Evolutionary conservation across 495 filamentous ascomycete species (phyloP).

Genomic region (Articulospora tetracladia): DNA sequence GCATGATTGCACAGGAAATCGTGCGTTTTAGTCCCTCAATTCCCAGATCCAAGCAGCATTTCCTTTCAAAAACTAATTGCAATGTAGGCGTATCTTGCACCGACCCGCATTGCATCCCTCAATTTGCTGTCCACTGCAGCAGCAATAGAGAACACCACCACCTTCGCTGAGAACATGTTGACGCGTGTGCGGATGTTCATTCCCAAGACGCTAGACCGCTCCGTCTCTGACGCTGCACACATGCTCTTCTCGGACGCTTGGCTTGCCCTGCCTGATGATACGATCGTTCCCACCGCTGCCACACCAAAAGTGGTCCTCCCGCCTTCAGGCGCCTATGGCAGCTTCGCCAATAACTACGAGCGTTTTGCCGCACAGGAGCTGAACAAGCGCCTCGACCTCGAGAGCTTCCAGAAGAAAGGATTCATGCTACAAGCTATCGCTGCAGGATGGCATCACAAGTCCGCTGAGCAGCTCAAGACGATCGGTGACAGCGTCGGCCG

Average conservation of each 20-base stretch:
- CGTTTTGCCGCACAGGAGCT: conserved; percentile 76
- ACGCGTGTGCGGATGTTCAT: conserved; percentile 66
- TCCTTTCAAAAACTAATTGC: neutral
- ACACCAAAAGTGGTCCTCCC: conserved; percentile 25
- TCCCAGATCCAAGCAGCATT: conserved; percentile 9
- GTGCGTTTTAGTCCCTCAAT: neutral
- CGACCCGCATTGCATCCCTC: conserved; percentile 58
- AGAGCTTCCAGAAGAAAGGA: conserved; percentile 55
- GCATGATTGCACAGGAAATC: conserved; percentile 87
- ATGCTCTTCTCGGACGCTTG: conserved; percentile 59
- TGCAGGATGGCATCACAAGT: conserved; percentile 76
- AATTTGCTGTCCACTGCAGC: conserved; percentile 72
- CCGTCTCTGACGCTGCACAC: conserved; percentile 41
- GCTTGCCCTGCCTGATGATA: conserved; percentile 58
- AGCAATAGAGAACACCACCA: conserved; percentile 56
- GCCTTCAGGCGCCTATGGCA: conserved; percentile 31
- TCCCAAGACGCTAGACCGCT: conserved; percentile 60
- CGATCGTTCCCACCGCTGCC: conserved; percentile 33
- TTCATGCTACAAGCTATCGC: conserved; percentile 77
- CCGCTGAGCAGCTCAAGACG: conserved; percentile 52
- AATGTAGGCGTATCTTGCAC: conserved; percentile 52
- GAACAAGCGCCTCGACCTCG: conserved; percentile 52
- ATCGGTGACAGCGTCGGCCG: conserved; percentile 64
- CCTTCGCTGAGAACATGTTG: conserved; percentile 56
- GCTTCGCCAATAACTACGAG: conserved; percentile 71